These are phyloP conservation scores for Bipolaris victoriae DNA, from an alignment of 2,329 filamentous ascomycete genomes.

Conservation along the genomic window DNA sequence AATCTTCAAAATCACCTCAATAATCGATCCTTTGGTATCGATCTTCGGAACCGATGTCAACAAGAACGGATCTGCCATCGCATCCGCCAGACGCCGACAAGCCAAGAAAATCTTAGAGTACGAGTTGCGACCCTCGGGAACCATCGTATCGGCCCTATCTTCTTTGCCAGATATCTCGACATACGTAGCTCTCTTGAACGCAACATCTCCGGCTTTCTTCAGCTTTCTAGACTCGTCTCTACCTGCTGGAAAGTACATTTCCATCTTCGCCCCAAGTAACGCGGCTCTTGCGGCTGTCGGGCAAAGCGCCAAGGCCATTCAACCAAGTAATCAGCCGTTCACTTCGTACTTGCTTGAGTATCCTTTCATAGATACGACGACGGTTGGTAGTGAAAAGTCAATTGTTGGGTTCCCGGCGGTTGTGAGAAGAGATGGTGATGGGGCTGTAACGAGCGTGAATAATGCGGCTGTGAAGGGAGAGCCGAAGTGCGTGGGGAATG, in stretches of 20 bases:
- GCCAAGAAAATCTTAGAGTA: background rate
- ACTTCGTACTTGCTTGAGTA: slow-evolving; percentile 3
- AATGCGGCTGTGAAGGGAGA: background rate
- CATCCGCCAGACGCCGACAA: background rate
- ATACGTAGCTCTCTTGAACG: background rate
- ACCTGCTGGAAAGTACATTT: background rate
- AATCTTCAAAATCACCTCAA: slow-evolving; percentile 4
- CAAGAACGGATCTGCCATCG: background rate
- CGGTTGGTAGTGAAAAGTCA: background rate
- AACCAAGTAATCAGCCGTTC: background rate
- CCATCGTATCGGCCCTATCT: background rate
- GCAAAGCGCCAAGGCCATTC: background rate
- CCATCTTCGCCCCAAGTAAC: background rate
- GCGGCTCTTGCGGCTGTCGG: background rate
- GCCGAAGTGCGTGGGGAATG: background rate
- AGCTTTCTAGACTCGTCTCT: background rate
- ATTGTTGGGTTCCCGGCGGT: background rate
- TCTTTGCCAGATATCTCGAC: background rate
- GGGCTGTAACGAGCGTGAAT: background rate
- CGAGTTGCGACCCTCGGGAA: background rate
- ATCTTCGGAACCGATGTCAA: background rate
- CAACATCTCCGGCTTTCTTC: background rate
- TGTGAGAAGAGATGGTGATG: background rate
- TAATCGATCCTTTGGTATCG: background rate
- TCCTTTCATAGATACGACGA: background rate